A percentile compares a stretch with the other conserved stretches of the same genome.
Evolutionary conservation across 805 yeast species (phyloP).

Genomic region (Wickerhamiella allomyrinae): DNA sequence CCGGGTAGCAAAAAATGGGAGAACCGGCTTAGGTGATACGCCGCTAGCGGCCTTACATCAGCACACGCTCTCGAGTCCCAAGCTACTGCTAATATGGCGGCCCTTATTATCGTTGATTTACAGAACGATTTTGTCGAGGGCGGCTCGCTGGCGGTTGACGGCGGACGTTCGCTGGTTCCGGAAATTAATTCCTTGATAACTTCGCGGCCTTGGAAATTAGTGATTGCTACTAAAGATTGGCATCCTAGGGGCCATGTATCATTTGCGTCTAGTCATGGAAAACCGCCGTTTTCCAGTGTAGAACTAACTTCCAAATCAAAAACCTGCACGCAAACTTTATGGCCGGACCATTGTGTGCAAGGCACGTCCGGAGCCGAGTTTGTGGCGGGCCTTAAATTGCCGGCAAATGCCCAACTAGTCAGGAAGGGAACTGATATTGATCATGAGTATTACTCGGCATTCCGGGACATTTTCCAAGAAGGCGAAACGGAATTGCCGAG

Average conservation of each 20-base stretch:
- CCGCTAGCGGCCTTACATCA: too few relatives aligned
- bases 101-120: slow-evolving; percentile 63
- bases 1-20: slow-evolving; percentile 2
- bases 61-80: too few relatives aligned
- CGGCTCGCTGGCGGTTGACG: slow-evolving; percentile 61
- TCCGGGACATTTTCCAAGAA: slow-evolving; percentile 61
- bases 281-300: slow-evolving; percentile 36
- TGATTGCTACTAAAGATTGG: slow-evolving; percentile 77
- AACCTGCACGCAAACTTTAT: slow-evolving; percentile 33
- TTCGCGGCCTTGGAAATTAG: slow-evolving; percentile 37
- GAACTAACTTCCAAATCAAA: slow-evolving; percentile 22
- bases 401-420: slow-evolving; percentile 32
- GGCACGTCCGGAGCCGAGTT: slow-evolving; percentile 50
- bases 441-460: slow-evolving; percentile 80
- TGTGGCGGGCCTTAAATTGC: slow-evolving; percentile 34
- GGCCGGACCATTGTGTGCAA: slow-evolving; percentile 92
- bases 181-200: slow-evolving; percentile 36
- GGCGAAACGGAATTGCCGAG: slow-evolving; percentile 52
- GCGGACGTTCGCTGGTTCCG: slow-evolving; percentile 46
- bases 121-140: slow-evolving; percentile 66
- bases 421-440: slow-evolving; percentile 59
- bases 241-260: slow-evolving; percentile 71
- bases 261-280: slow-evolving; percentile 57
- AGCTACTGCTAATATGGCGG: too few relatives aligned
- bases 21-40: too few relatives aligned